phyloP scores from a whole-genome alignment of 2,329 filamentous ascomycete species.

The Aspergillus thermomutatus region DNA sequence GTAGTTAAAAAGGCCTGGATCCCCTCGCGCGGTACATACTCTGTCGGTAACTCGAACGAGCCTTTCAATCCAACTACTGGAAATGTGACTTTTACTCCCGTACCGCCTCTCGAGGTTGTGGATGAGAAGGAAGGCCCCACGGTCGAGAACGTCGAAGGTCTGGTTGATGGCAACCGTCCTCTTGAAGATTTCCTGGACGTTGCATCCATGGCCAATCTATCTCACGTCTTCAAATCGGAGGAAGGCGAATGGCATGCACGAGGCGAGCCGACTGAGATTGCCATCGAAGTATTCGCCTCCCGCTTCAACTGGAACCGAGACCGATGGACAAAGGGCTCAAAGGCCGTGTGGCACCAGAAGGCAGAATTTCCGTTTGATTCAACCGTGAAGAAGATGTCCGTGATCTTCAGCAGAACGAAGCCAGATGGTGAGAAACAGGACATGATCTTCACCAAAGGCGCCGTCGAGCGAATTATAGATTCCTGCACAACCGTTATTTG shows the following conservation, averaged over 20 bases:
- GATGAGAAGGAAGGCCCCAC: slow-evolving; percentile 27
- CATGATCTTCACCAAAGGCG: slow-evolving; percentile 46
- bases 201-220: slow-evolving; percentile 63
- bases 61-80: slow-evolving; percentile 58
- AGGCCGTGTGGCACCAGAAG: slow-evolving; percentile 54
- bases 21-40: slow-evolving; percentile 55
- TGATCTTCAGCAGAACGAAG: slow-evolving; percentile 57
- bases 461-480: slow-evolving; percentile 66
- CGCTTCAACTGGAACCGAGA: slow-evolving; percentile 63
- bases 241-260: slow-evolving; percentile 58
- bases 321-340: slow-evolving; percentile 49
- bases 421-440: slow-evolving; percentile 17
- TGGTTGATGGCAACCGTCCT: slow-evolving; percentile 46
- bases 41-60: slow-evolving; percentile 53
- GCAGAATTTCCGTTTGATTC: slow-evolving; percentile 73
- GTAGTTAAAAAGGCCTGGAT: slow-evolving; percentile 60
- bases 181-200: slow-evolving; percentile 60
- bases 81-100: slow-evolving; percentile 40
- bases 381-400: slow-evolving; percentile 72
- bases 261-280: slow-evolving; percentile 69
- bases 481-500: slow-evolving; percentile 56
- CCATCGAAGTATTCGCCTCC: slow-evolving; percentile 69
- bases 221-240: slow-evolving; percentile 56
- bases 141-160: slow-evolving; percentile 20
- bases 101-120: slow-evolving; percentile 28